phyloP scores from a whole-genome alignment of 1,284 basidiomycete genomes.

The Fomitopsis palustris region DNA sequence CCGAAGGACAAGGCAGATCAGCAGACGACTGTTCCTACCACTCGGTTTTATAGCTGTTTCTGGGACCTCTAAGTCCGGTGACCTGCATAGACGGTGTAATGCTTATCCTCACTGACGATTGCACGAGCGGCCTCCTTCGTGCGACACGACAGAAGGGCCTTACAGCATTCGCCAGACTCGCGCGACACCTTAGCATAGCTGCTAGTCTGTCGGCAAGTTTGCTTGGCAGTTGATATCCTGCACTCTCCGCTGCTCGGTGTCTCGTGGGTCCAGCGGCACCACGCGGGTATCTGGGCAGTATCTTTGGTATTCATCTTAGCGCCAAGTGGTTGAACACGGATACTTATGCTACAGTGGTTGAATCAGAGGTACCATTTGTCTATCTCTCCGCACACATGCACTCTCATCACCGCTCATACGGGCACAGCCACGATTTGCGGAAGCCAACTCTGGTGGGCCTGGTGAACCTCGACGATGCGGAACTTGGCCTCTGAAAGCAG shows the following conservation, averaged over 20 bases:
- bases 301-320: neutral
- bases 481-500: conserved; percentile 8
- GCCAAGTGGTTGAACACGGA: neutral
- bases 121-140: neutral
- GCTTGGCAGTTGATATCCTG: too few relatives aligned
- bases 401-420: neutral
- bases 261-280: neutral
- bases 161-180: neutral
- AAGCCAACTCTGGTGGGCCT: conserved; percentile 11
- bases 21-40: neutral
- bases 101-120: neutral
- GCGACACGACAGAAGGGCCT: too few relatives aligned
- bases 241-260: neutral
- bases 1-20: neutral
- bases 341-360: neutral
- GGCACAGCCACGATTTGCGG: conserved; percentile 13
- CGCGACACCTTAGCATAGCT: neutral
- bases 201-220: neutral
- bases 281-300: neutral
- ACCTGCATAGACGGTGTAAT: neutral
- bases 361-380: neutral
- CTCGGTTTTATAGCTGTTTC: neutral
- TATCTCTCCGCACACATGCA: neutral
- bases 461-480: conserved; percentile 9
- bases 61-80: neutral